phyloP scores from a whole-genome alignment of 2,329 filamentous ascomycete species.

The Phialocephala sp. region DNA sequence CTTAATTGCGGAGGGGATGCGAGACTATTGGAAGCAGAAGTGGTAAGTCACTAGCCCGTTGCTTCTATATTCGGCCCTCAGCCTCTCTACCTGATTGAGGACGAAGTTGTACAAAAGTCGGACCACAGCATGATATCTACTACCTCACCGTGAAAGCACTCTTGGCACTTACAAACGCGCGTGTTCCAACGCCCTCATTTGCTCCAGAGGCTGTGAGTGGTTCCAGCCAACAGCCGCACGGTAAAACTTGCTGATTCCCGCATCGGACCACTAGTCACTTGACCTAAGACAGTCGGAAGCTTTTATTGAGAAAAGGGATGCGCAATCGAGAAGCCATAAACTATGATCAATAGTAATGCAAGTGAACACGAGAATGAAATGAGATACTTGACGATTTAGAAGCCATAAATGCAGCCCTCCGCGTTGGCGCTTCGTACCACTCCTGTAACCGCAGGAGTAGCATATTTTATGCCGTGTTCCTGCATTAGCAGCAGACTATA shows the following conservation, averaged over 20 bases:
- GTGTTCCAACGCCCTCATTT: neutral
- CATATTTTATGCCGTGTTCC: constrained; percentile 2
- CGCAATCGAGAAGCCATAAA: neutral
- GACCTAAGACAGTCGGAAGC: neutral
- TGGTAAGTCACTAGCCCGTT: neutral
- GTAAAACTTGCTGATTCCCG: neutral
- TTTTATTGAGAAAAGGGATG: neutral
- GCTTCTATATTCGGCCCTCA: neutral
- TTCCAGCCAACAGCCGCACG: neutral
- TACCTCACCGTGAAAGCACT: neutral
- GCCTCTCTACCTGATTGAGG: neutral
- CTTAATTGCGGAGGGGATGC: neutral
- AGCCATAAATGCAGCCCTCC: neutral
- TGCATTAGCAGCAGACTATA: neutral
- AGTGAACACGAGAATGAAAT: neutral
- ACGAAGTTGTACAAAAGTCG: constrained; percentile 1
- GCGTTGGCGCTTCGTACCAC: neutral
- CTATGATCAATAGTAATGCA: neutral
- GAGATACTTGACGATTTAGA: neutral
- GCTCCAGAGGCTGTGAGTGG: neutral
- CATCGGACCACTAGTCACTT: neutral
- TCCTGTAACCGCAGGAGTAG: neutral
- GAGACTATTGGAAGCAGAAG: neutral
- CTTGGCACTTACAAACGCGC: neutral
- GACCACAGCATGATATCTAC: neutral